Conservation (phyloP, 768 basidiomycete species). For the Rossbeevera mucosa region DNA sequence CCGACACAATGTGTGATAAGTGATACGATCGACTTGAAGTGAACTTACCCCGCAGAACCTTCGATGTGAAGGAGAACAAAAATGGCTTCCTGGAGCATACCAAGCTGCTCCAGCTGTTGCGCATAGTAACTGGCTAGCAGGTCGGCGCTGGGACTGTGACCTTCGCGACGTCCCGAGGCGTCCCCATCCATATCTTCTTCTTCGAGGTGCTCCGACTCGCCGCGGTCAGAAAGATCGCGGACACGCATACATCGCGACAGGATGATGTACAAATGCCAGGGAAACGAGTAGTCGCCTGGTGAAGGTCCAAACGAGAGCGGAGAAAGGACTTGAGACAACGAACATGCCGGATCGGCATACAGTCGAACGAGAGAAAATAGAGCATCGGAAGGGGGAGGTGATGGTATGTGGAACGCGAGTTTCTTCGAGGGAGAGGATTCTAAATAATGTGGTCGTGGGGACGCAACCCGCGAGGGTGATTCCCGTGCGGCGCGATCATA, state of each 20-base stretch:
- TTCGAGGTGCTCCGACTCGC: slow-evolving; percentile 37
- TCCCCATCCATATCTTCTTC: slow-evolving; percentile 37
- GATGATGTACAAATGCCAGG: slow-evolving; percentile 92
- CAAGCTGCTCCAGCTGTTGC: slow-evolving; percentile 74
- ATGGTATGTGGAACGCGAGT: slow-evolving; percentile 40
- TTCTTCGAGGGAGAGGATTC: slow-evolving; percentile 27
- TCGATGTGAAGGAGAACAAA: slow-evolving; percentile 91
- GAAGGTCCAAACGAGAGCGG: slow-evolving; percentile 73
- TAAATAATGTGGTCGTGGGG: slow-evolving; percentile 58
- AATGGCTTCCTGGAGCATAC: slow-evolving; percentile 77
- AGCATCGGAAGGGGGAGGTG: slow-evolving; percentile 56
- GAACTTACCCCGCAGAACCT: slow-evolving; percentile 65
- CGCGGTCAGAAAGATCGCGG: slow-evolving; percentile 86
- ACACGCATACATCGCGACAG: slow-evolving; percentile 77
- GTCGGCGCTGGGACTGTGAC: slow-evolving; percentile 83
- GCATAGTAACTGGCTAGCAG: slow-evolving; percentile 81
- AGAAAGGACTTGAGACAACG: slow-evolving; percentile 61
- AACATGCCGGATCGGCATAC: slow-evolving; percentile 65
- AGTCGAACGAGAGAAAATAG: slow-evolving; percentile 80
- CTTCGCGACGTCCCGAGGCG: slow-evolving; percentile 51
- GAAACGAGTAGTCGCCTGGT: slow-evolving; percentile 74
- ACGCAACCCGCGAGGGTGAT: slow-evolving; percentile 39
- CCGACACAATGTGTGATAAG: slow-evolving; percentile 5
- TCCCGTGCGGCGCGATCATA: slow-evolving; percentile 48
- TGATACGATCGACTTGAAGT: slow-evolving; percentile 1